Percentiles rank a stretch among this genome's conserved stretches.
These are phyloP conservation scores for Reutealis trisperma DNA, from an alignment of 345 rosid species.

Conservation along the genomic window DNA sequence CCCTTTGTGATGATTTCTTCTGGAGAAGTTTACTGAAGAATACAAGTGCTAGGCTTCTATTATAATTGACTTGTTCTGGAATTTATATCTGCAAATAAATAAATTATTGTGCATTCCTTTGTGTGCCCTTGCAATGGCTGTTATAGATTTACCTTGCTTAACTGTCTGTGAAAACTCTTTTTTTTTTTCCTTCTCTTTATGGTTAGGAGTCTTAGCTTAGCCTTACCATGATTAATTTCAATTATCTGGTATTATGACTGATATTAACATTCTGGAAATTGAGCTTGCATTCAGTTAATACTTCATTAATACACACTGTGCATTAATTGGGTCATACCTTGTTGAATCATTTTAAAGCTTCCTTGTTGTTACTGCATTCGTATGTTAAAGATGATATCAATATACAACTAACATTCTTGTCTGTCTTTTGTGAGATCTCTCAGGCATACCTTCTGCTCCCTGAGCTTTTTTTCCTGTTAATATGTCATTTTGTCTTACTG, in stretches of 20 bases:
- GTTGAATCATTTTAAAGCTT: not conserved
- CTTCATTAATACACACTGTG: not conserved
- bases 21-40: not conserved
- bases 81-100: constrained; percentile 6
- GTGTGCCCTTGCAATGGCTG: not conserved
- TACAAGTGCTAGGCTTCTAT: not conserved
- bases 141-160: not conserved
- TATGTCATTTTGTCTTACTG: not conserved
- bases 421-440: not conserved
- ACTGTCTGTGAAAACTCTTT: not conserved
- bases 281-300: not conserved
- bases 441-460: not conserved
- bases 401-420: not conserved
- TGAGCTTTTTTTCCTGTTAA: too few species aligned
- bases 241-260: not conserved
- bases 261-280: not conserved
- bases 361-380: not conserved
- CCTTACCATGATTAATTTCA: not conserved
- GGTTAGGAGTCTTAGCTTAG: not conserved
- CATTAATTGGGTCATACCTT: not conserved
- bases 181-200: not conserved
- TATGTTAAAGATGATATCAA: not conserved
- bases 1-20: not conserved
- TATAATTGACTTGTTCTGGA: not conserved
- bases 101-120: not conserved